Evolutionary conservation across 306 rosid species (phyloP).

Genomic region (Herpetospermum pedunculosum): DNA sequence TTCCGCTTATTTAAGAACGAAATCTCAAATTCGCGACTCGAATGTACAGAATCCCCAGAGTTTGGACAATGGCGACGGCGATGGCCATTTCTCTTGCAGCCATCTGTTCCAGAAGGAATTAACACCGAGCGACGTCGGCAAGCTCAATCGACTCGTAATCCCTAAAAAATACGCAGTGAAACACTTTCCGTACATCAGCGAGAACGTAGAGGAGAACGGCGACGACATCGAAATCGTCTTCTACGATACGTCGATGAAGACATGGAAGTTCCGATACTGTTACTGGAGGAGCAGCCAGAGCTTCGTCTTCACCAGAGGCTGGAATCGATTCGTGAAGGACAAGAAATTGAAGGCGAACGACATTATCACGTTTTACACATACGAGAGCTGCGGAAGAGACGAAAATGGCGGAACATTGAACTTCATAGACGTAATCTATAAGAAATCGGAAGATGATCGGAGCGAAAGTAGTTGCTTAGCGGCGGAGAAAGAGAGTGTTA

Average conservation of each 20-base stretch:
- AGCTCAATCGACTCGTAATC: conserved; percentile 73
- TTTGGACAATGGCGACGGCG: conserved; percentile 18
- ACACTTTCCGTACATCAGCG: conserved; percentile 45
- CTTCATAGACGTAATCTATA: conserved; percentile 26
- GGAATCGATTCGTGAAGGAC: conserved; percentile 47
- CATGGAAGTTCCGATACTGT: conserved; percentile 39
- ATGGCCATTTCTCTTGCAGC: conserved; percentile 21
- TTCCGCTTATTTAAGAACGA: conserved; percentile 25
- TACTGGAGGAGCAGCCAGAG: conserved; percentile 47
- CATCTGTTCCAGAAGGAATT: conserved; percentile 68
- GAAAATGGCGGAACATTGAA: conserved; percentile 18
- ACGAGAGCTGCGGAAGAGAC: conserved; percentile 19
- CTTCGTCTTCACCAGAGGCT: conserved; percentile 43
- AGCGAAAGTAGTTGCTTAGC: conserved; percentile 8
- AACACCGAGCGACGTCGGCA: conserved; percentile 85
- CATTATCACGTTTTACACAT: conserved; percentile 28
- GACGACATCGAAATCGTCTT: conserved; percentile 31
- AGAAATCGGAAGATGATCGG: neutral
- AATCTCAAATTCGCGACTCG: conserved; percentile 8
- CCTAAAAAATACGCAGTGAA: conserved; percentile 64
- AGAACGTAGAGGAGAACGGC: conserved; percentile 11
- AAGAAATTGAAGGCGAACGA: conserved; percentile 30
- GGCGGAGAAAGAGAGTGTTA: neutral
- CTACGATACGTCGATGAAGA: conserved; percentile 28
- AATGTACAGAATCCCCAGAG: neutral